A percentile compares a stretch with the other conserved stretches of the same genome.
Evolutionary conservation across 257 asterid species (phyloP).

Genomic region (Schizonepeta tenuifolia): DNA sequence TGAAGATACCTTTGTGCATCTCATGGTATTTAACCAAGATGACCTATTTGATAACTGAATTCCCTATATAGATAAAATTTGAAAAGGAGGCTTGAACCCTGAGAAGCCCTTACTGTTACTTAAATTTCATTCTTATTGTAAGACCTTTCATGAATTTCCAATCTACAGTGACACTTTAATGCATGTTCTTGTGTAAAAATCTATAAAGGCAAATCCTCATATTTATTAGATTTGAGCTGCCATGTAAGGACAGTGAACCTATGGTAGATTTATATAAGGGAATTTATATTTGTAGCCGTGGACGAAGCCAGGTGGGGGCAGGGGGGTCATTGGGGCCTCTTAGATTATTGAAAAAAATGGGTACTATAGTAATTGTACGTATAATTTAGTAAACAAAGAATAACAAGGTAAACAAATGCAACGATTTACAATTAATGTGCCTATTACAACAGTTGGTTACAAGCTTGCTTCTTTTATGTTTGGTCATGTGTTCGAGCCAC

Average conservation of each 20-base stretch:
- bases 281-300: not conserved
- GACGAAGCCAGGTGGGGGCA: no score
- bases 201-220: not conserved
- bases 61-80: not conserved
- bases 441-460: no score
- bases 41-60: not conserved
- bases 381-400: no score
- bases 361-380: no score
- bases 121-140: slow-evolving; percentile 1
- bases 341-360: no score
- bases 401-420: no score
- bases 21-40: not conserved
- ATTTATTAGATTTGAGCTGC: not conserved
- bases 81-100: not conserved
- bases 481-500: no score
- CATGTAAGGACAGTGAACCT: not conserved
- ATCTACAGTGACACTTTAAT: not conserved
- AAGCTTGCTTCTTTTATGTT: no score
- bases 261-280: not conserved
- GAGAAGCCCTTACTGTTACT: not conserved
- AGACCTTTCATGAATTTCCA: not conserved
- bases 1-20: slow-evolving; percentile 1
- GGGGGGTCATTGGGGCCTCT: no score
- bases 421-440: no score
- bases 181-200: not conserved